Evolutionary conservation across 2,329 filamentous ascomycete species (phyloP).

Genomic region (Amesomyces nigricolor): DNA sequence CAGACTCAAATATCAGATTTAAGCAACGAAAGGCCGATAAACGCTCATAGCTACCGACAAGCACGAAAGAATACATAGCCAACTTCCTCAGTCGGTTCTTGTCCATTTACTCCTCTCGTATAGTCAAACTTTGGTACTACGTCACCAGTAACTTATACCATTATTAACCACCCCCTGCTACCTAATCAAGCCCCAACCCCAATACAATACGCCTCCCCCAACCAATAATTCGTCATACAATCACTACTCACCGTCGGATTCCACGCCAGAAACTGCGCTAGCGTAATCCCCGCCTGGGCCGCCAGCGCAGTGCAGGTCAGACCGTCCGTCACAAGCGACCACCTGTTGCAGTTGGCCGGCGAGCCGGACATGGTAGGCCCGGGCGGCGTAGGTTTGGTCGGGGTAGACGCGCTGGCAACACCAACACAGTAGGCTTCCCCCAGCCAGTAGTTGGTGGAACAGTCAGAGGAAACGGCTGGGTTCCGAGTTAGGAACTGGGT

Average conservation of each 20-base stretch:
- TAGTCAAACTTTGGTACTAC: too few relatives aligned
- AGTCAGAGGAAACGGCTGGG: too few relatives aligned
- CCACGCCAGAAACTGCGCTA: slow-evolving; percentile 4
- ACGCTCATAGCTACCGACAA: too few relatives aligned
- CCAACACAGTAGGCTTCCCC: background rate
- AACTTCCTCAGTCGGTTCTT: too few relatives aligned
- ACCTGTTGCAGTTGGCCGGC: slow-evolving; percentile 3
- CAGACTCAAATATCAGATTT: too few relatives aligned
- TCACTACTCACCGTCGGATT: slow-evolving; percentile 9
- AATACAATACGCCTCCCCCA: slow-evolving; percentile 8
- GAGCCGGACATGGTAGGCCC: slow-evolving; percentile 3
- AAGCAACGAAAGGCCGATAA: too few relatives aligned
- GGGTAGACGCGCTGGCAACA: background rate
- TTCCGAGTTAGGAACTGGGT: too few relatives aligned
- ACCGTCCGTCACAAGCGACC: background rate
- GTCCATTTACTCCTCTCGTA: too few relatives aligned
- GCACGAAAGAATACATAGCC: too few relatives aligned
- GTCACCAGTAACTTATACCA: too few relatives aligned
- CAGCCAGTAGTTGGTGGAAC: background rate
- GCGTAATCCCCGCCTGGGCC: slow-evolving; percentile 2
- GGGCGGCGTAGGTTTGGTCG: background rate
- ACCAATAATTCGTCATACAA: slow-evolving; percentile 5
- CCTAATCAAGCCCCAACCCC: background rate
- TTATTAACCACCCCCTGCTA: too few relatives aligned
- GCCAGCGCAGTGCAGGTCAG: slow-evolving; percentile 1